These are phyloP conservation scores for Besnoitia besnoiti DNA, from an alignment of 169 alveolate genomes.

Conservation along the genomic window DNA sequence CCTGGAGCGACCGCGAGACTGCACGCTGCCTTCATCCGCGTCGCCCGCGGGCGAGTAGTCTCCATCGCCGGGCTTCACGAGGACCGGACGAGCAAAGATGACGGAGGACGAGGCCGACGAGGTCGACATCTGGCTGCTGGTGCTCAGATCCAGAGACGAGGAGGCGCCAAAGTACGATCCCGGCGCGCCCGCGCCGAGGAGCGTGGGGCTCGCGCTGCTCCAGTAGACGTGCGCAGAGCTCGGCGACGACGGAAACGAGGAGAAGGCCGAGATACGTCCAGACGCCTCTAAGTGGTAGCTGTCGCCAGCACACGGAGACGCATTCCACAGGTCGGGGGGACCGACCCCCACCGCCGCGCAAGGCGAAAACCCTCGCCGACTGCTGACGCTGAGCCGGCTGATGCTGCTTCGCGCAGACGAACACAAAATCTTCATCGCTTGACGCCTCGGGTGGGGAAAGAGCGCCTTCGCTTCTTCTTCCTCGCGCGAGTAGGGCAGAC, in stretches of 20 bases:
- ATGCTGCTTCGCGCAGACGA: background rate
- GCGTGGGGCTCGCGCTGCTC: background rate
- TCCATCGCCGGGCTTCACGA: background rate
- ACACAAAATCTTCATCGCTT: background rate
- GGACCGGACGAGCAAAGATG: background rate
- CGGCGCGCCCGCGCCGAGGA: background rate
- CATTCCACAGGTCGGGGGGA: background rate
- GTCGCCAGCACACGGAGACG: background rate
- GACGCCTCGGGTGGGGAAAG: background rate
- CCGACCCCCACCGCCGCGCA: background rate
- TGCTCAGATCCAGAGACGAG: background rate
- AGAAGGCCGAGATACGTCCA: background rate
- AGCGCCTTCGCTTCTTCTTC: conserved; percentile 1
- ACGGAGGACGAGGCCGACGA: background rate
- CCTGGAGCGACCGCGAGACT: background rate
- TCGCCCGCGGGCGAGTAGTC: too few species aligned
- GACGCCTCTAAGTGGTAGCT: background rate
- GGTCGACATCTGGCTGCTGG: background rate
- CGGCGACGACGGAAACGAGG: background rate
- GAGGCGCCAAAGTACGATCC: background rate
- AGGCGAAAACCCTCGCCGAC: background rate
- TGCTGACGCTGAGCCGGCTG: background rate
- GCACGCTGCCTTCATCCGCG: background rate
- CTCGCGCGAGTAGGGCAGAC: conserved; percentile 8
- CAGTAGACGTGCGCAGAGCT: background rate